A percentile compares a stretch with the other conserved stretches of the same genome.
Evolutionary conservation across 2,329 filamentous ascomycete species (phyloP).

Genomic region (Trichoderma asperellum): DNA sequence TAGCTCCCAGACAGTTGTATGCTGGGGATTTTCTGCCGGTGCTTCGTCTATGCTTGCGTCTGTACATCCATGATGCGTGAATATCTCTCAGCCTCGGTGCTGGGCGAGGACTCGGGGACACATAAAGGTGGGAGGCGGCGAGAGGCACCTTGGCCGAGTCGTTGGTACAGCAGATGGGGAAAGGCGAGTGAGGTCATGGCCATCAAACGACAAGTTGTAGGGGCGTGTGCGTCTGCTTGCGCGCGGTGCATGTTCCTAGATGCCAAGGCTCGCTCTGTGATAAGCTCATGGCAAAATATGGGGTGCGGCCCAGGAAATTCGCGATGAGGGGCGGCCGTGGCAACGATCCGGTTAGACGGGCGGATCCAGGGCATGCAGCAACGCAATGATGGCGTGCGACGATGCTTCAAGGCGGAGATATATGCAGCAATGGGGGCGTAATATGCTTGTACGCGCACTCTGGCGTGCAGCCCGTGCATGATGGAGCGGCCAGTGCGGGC

Average conservation of each 20-base stretch:
- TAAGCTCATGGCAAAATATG: constrained; percentile 28
- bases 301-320: not conserved
- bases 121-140: not conserved
- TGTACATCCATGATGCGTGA: not conserved
- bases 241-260: constrained; percentile 22
- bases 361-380: constrained; percentile 17
- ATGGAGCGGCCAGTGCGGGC: constrained; percentile 14
- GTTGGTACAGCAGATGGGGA: not conserved
- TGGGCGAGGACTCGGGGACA: not conserved
- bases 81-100: not conserved
- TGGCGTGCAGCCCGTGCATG: constrained; percentile 13
- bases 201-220: not conserved
- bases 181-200: not conserved
- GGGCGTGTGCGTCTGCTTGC: constrained; percentile 15
- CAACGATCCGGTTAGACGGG: constrained; percentile 26
- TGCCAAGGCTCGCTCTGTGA: constrained; percentile 26
- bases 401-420: not conserved
- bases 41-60: not conserved
- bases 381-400: not conserved
- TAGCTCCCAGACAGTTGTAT: not conserved
- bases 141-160: not conserved
- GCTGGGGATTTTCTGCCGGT: not conserved
- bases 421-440: constrained; percentile 21
- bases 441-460: constrained; percentile 11
- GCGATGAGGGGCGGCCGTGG: constrained; percentile 18